Percentiles rank a stretch among this genome's conserved stretches.
phyloP scores from a whole-genome alignment of 2,329 filamentous ascomycete genomes.

The Penicillium sp. region DNA sequence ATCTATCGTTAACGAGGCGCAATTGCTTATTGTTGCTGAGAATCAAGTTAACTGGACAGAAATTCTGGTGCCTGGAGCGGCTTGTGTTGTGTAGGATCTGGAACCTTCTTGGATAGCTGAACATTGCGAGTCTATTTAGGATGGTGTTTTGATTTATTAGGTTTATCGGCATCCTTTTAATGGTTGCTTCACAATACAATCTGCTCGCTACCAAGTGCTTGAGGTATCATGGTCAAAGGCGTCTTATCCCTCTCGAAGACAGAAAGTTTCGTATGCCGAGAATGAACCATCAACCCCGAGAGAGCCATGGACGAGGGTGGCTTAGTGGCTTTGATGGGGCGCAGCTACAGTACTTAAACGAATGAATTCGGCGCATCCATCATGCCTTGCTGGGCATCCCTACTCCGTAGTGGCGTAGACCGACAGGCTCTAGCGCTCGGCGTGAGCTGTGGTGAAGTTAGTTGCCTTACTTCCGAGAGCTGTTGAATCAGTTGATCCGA shows the following conservation, averaged over 20 bases:
- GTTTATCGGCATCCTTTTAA: too few species aligned
- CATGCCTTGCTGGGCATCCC: background rate
- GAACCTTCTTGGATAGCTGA: background rate
- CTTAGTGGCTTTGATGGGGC: conserved; percentile 15
- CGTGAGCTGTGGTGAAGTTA: background rate
- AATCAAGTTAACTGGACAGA: conserved; percentile 1
- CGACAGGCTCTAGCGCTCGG: too few species aligned
- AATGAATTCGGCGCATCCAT: background rate
- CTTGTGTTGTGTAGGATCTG: background rate
- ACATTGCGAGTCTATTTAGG: background rate
- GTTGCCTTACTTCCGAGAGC: background rate
- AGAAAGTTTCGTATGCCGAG: background rate
- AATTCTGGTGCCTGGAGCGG: conserved; percentile 27
- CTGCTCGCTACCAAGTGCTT: background rate
- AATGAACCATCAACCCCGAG: background rate
- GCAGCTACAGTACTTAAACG: conserved; percentile 8
- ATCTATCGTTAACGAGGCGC: background rate
- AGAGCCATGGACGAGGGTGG: background rate
- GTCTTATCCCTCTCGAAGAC: too few species aligned
- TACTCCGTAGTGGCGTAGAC: too few species aligned
- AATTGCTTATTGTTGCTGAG: background rate
- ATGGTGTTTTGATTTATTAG: background rate
- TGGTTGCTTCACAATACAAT: background rate
- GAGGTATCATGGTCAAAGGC: background rate
- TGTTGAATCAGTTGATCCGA: conserved; percentile 16